Conservation (phyloP, 176 grass and related monocot species). For the Eragrostis curvula region DNA sequence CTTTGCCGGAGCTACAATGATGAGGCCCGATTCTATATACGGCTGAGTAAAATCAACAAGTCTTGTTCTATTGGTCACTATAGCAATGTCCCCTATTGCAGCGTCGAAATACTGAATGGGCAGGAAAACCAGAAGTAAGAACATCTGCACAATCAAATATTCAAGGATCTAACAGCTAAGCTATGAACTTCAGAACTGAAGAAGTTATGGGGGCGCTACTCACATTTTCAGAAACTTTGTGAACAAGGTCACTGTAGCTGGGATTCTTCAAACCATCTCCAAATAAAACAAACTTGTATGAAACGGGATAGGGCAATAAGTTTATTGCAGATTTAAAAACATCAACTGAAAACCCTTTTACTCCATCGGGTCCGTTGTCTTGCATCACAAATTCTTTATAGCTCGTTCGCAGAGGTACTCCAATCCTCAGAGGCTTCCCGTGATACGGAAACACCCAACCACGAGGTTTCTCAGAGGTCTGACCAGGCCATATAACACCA, state of each 20-base stretch:
- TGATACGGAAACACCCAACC: constrained; percentile 85
- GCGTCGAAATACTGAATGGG: constrained; percentile 70
- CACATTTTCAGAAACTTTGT: constrained; percentile 80
- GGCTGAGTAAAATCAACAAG: constrained; percentile 92
- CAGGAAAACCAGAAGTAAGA: constrained; percentile 29
- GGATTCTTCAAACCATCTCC: constrained; percentile 85
- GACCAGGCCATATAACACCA: constrained; percentile 86
- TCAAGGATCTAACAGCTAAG: background rate
- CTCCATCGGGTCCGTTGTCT: constrained; percentile 57
- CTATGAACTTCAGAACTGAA: constrained; percentile 18
- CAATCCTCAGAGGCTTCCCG: constrained; percentile 78
- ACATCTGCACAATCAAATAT: constrained; percentile 12
- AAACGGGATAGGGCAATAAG: constrained; percentile 77
- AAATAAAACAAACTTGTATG: constrained; percentile 68
- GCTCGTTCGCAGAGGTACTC: constrained; percentile 71
- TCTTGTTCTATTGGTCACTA: constrained; percentile 78
- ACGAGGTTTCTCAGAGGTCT: constrained; percentile 63
- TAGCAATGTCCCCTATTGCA: constrained; percentile 83
- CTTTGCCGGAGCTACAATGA: constrained; percentile 69
- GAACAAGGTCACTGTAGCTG: constrained; percentile 69
- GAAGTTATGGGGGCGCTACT: constrained; percentile 32
- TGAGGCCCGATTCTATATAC: constrained; percentile 74
- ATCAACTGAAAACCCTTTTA: constrained; percentile 88
- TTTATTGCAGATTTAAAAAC: constrained; percentile 80
- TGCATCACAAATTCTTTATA: constrained; percentile 76